Evolutionary conservation across 805 yeast species (phyloP), one percentile per base, ranked within the genome.

Genomic region (Lachancea cidri): DNA sequence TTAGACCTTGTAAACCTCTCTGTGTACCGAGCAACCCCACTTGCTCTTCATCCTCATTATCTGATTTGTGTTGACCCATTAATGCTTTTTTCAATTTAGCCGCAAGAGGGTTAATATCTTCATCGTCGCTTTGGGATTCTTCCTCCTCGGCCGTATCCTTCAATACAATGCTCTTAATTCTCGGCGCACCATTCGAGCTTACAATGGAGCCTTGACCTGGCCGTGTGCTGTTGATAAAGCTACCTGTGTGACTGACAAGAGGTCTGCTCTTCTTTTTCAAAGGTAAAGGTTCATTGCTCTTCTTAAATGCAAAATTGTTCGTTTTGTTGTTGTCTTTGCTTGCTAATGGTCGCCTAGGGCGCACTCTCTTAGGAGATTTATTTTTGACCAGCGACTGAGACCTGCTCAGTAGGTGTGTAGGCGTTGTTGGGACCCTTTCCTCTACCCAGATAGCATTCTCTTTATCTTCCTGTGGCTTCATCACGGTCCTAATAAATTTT

Each of bases 21-120:
- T 24, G 30, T 8, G 40, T 35, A 7, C 48, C 45, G 17, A 44
- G 38, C 14, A 46, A 24, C 3, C 55, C 52, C 3, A 36, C 27
- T 22, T 35, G 47, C 33, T 30, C 41, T 11, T 20, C 38, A 4
- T 27, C 32, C 8, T 45, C 49, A 32, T 40, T 51, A 17, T 46
- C 41, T 2, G 48, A 31, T 3, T 60, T 60, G 2, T 62, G 58
- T 43, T 64, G 65, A 16, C 43, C 35, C 16, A 61, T 50, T 32
- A 65, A 53, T 3, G 69, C 64, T 15, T 54, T 55, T 36, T 64
- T 51, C 36, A 65, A 57, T 40, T 59, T 60, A 16, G 42, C 36
- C 15, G 51, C 49, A 20, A 47, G 40, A 16, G 41, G 46, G 22
- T 40, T 46, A 2, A 34, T 43, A 3, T 46, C 53, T 18, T 49